These are phyloP conservation scores for Alternaria rosae DNA, from an alignment of 2,329 filamentous ascomycete species.

Conservation along the genomic window DNA sequence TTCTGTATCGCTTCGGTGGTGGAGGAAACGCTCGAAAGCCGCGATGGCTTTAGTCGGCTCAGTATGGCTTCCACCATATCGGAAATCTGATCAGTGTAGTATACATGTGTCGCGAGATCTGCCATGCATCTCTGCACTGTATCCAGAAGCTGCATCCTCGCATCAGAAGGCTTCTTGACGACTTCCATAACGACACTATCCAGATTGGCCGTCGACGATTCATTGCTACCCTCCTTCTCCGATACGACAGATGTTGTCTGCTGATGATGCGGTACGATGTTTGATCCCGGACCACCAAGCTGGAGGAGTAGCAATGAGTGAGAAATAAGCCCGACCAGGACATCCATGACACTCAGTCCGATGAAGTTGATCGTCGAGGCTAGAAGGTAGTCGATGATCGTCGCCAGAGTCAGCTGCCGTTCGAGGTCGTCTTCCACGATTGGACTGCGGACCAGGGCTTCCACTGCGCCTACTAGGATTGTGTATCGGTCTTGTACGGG, in stretches of 20 bases:
- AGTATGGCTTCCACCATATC: slow-evolving; percentile 91
- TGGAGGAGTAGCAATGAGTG: slow-evolving; percentile 82
- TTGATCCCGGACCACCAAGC: slow-evolving; percentile 58
- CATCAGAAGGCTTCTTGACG: slow-evolving; percentile 58
- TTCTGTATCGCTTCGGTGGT: slow-evolving; percentile 60
- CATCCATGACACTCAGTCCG: slow-evolving; percentile 94
- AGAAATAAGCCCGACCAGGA: slow-evolving; percentile 82
- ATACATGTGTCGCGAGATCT: slow-evolving; percentile 91
- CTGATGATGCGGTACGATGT: slow-evolving; percentile 50
- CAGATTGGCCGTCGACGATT: slow-evolving; percentile 26
- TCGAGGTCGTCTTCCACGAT: slow-evolving; percentile 74
- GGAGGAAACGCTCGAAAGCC: slow-evolving; percentile 53
- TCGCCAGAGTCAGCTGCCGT: slow-evolving; percentile 76
- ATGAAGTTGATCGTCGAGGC: slow-evolving; percentile 92
- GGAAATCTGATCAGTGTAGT: slow-evolving; percentile 94
- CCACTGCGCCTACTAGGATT: slow-evolving; percentile 82
- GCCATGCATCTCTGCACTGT: slow-evolving; percentile 84
- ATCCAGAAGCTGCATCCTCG: slow-evolving; percentile 69
- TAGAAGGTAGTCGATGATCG: slow-evolving; percentile 81
- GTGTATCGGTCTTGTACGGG: slow-evolving; percentile 94
- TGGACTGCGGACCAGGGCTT: slow-evolving; percentile 73
- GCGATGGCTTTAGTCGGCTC: slow-evolving; percentile 74
- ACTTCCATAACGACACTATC: slow-evolving; percentile 49
- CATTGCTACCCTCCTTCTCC: slow-evolving; percentile 29
- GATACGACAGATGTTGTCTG: slow-evolving; percentile 40